Base-by-base conservation (phyloP, 2,329 filamentous ascomycete species). In the Alternaria burnsii region DNA sequence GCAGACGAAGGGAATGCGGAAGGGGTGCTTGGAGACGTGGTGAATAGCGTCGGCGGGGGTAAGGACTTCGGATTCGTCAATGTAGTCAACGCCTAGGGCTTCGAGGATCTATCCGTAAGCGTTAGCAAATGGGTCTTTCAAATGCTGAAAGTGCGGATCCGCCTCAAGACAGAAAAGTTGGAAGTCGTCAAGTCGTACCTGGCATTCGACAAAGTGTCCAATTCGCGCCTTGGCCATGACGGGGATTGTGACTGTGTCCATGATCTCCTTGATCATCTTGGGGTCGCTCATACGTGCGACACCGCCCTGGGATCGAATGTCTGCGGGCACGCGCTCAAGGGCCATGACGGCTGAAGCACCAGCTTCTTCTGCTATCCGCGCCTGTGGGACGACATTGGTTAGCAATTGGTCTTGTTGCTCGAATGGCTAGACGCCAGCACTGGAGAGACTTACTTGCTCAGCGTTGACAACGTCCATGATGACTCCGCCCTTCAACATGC, bases 201-300 rank as follows among this genome's bases (percentile, higher is more conserved):
- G 94, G 84, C 94, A 97, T 84, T 99, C 95, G 73, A 97, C 94
- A 71, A 97, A 94, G 83, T 99, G 95, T 38, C 95, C 95, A 78
- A 98, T 99, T 77, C 95, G 88, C 24, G 94, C 94, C 84, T 99
- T 99, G 66, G 95, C 95, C 95, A 99, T 98, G 80, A 99, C 95
- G 71, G 95, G 95, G 73, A 98, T 97, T 55, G 94, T 98, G 47
- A 98, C 95, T 41, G 93, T 89, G 3, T 86, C 88, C 88, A 97
- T 96, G 79, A 99, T 98, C 80, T 94, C 92, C 82, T 91, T 91
- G 86, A 98, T 98, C 87, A 97, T 92, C 72, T 86, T 84, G 2
- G 95, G 95, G 82, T 98, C 94, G 2, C 91, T 95, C 95, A 99
- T 99, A 80, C 95, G 91, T 12, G 93, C 93, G 22, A 99, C 95